Conservation (phyloP, 2,329 filamentous ascomycete species). For the Alternaria gansuensis region DNA sequence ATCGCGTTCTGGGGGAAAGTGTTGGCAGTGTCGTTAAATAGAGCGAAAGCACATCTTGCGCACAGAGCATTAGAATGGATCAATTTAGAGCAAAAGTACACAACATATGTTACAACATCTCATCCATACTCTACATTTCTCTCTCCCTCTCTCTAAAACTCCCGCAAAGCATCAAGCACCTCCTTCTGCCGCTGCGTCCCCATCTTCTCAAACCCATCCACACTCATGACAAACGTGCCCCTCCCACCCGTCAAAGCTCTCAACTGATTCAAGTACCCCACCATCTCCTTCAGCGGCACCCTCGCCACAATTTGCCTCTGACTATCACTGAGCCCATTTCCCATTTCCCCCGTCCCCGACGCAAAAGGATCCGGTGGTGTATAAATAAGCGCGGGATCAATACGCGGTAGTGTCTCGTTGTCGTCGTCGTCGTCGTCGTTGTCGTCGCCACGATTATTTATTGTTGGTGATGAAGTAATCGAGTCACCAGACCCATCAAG, state of each 20-base stretch:
- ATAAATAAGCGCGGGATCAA: conserved; percentile 81
- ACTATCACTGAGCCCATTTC: conserved; percentile 32
- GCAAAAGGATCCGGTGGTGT: conserved; percentile 86
- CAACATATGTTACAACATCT: not conserved
- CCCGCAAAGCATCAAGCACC: conserved; percentile 55
- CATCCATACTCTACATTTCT: conserved; percentile 1
- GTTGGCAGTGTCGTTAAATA: not conserved
- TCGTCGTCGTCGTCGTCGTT: conserved; percentile 12
- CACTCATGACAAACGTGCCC: conserved; percentile 77
- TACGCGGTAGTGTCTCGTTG: conserved; percentile 53
- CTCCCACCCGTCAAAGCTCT: conserved; percentile 88
- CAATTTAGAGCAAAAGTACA: not conserved
- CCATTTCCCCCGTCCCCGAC: conserved; percentile 39
- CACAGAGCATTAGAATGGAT: not conserved
- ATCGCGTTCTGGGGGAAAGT: not conserved
- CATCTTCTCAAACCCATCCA: conserved; percentile 76
- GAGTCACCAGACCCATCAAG: conserved; percentile 58
- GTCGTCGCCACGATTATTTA: too few species aligned
- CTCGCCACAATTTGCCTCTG: conserved; percentile 76
- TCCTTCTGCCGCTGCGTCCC: conserved; percentile 66
- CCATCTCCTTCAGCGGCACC: conserved; percentile 95
- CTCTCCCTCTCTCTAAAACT: conserved; percentile 27
- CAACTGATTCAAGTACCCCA: conserved; percentile 89
- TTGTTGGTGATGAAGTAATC: conserved; percentile 14
- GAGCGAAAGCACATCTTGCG: not conserved